phyloP scores from a whole-genome alignment of 129 eudicot species.

The Helianthus annuus region HanXRQr2.0-SUNRISE NC_035436.2:1874239-1874738 shows the following conservation, averaged over 20 bases:
- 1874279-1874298: constrained; percentile 74
- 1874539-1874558: constrained; percentile 69
- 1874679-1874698: constrained; percentile 54
- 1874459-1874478: constrained; percentile 94
- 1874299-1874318: constrained; percentile 74
- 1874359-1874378: constrained; percentile 84
- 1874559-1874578: constrained; percentile 91
- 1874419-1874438: constrained; percentile 98
- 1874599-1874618: constrained; percentile 93
- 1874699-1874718: constrained; percentile 47
- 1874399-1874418: constrained; percentile 88
- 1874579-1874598: constrained; percentile 92
- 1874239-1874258: constrained; percentile 63
- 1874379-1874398: constrained; percentile 94
- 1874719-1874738: constrained; percentile 41
- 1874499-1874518: constrained; percentile 85
- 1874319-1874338: constrained; percentile 45
- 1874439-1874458: constrained; percentile 84
- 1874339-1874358: constrained; percentile 80
- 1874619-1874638: constrained; percentile 76
- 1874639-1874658: constrained; percentile 79
- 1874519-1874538: constrained; percentile 66
- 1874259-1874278: constrained; percentile 69
- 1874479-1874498: constrained; percentile 99
- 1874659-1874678: constrained; percentile 62